Base-by-base conservation (phyloP, 495 filamentous ascomycete species). In the Lophiostoma macrostomum region DNA sequence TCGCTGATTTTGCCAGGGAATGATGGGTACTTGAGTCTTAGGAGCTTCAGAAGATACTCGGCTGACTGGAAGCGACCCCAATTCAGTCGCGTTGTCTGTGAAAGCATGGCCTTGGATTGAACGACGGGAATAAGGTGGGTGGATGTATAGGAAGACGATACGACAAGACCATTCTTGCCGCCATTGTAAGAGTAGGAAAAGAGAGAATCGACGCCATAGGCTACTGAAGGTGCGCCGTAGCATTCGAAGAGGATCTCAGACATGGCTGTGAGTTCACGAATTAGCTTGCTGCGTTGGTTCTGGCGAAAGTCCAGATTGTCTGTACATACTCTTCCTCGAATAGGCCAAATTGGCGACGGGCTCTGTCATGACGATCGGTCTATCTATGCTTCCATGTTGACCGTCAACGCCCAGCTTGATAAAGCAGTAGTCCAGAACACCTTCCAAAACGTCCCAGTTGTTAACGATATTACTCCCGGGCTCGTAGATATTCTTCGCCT, bases 381-480 rank as follows among this genome's bases (percentile, higher is more conserved):
- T 74, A 53, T 88, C 90, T 30, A 98, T 79, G 6, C 78, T 77
- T 25, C 87, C 88, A 41, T 74, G 69, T 13, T 74, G 73, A 5
- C 84, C 86, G 49, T 95, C 87, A 45, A 96, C 76, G 11, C 93
- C 94, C 30, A 98, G 72, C 71, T 95, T 96, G 38, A 95, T 72
- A 68, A 98, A 97, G 23, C 90, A 74, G 63, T 95, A 93, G 67
- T 98, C 93, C 45, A 98, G 68, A 20, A 96, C 74, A 28, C 88
- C 88, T 67, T 98, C 93, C 81, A 95, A 86, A 13, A 88, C 90
- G 67, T 98, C 93, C 87, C 94, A 98, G 67, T 96, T 98, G 64
- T 86, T 88, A 36, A 97, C 83, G 24, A 98, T 85, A 49, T 90
- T 91, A 35, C 80, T 88, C 18, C 88, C 90, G 4, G 86, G 81